Evolutionary conservation across 139 green algal genomes (phyloP), one percentile per base, ranked within the genome.

Genomic region (Dunaliella primolecta): DNA sequence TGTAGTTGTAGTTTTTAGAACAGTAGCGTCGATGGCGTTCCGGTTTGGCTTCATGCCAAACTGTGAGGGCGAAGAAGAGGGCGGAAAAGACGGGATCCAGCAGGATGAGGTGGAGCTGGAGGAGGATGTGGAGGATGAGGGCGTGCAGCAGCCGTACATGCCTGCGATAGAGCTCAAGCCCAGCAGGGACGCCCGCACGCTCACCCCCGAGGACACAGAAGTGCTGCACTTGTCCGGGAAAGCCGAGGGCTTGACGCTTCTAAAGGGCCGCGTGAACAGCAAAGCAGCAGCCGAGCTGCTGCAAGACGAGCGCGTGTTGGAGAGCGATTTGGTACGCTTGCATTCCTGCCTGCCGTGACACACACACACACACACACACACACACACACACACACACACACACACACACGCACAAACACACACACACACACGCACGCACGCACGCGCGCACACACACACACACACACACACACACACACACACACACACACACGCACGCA

Each of bases 281-380:
- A 76, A 88, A n/a, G 84, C 89, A 38, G 89, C 91, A 57, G 85
- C 91, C 20, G 36, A 78, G 11, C 70, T 91, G 33, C 78, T 93
- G 1, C 32, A 83, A 25, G 81, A 86, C 80, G 29, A 77, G 37
- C 87, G 85, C 29, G 57, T 94, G 15, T 27, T 82, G 1, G 38
- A 31, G 33, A 92, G 86, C 55, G 92, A 95, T 84, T 87, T 95
- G 25, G 78, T 94, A 95, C 87, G 92, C 89, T n/a, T 1, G 3
- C 11, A 31, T n/a, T 24, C 23, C 32, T 64, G 32, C 1, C 64
- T 35, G 3, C 31, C 64, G 81, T 25, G 31, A 29, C 80, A 31
- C 80, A 37, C 46, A 21, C 36, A 71, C 32, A 34, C 31, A 82
- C 46, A 56, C 29, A 75, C 0, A 76, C 35, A 11, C 1, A 37